Evolutionary conservation across 2,329 filamentous ascomycete species (phyloP).

Genomic region (Blumeria graminis): DNA sequence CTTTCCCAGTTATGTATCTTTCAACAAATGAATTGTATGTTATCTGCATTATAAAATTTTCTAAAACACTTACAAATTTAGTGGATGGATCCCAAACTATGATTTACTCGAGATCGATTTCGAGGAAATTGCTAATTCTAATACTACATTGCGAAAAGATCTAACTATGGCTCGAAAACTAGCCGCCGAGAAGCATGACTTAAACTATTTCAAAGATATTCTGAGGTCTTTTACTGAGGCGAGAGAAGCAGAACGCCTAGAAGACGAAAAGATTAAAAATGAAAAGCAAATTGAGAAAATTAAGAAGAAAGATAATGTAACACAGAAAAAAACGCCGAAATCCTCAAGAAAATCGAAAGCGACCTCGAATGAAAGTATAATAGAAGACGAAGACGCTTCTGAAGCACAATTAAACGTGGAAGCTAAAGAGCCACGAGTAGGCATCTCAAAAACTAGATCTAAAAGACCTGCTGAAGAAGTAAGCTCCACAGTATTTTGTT

Average conservation of each 20-base stretch:
- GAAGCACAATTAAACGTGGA: conserved; percentile 16
- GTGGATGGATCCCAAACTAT: conserved; percentile 77
- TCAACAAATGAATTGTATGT: conserved; percentile 93
- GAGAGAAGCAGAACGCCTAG: conserved; percentile 27
- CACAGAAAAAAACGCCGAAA: conserved; percentile 1
- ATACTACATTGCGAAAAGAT: conserved; percentile 54
- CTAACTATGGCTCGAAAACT: conserved; percentile 59
- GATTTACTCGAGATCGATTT: conserved; percentile 56
- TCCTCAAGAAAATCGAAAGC: conserved; percentile 21
- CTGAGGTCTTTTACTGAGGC: conserved; percentile 46
- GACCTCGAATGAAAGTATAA: conserved; percentile 23
- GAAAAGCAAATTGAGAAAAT: conserved; percentile 24
- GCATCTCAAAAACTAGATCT: conserved; percentile 20
- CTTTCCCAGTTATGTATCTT: conserved; percentile 88
- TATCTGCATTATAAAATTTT: background rate
- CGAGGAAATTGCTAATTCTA: conserved; percentile 42
- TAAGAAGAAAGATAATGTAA: conserved; percentile 9
- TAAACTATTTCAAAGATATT: conserved; percentile 66
- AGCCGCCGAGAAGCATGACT: conserved; percentile 51
- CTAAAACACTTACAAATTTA: conserved; percentile 17
- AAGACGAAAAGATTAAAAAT: conserved; percentile 21
- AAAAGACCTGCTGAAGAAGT: conserved; percentile 75
- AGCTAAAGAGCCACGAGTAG: too few species aligned
- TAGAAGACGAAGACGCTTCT: conserved; percentile 35
- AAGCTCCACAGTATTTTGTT: conserved; percentile 12